Percentiles rank a stretch among this genome's conserved stretches.
phyloP scores from a whole-genome alignment of 805 yeast genomes.

The Lachancea sp. region DNA sequence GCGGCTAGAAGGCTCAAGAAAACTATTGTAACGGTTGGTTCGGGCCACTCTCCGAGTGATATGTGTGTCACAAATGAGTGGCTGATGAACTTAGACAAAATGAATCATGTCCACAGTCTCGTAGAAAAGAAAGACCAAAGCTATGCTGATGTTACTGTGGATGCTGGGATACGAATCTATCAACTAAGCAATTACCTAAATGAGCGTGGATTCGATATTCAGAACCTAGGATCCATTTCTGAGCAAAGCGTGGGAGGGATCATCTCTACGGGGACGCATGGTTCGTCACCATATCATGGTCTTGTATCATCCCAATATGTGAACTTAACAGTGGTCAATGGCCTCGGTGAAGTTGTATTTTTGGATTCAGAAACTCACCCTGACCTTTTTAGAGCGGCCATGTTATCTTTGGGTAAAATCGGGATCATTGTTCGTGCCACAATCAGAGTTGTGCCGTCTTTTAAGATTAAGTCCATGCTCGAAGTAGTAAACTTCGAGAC shows the following conservation, averaged over 20 bases:
- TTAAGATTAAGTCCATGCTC: slow-evolving; percentile 71
- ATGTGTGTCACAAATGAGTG: slow-evolving; percentile 83
- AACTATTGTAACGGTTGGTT: slow-evolving; percentile 79
- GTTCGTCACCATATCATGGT: slow-evolving; percentile 90
- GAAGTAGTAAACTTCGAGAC: slow-evolving; percentile 77
- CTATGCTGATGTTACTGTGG: slow-evolving; percentile 87
- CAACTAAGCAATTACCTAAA: slow-evolving; percentile 66
- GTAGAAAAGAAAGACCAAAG: slow-evolving; percentile 48
- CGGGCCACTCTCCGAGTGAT: slow-evolving; percentile 93
- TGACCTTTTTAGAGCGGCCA: slow-evolving; percentile 72
- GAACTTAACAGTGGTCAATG: slow-evolving; percentile 64
- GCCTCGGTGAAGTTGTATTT: slow-evolving; percentile 61
- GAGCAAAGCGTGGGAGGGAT: slow-evolving; percentile 95
- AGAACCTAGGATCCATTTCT: slow-evolving; percentile 87
- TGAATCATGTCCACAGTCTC: slow-evolving; percentile 48
- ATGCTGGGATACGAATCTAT: slow-evolving; percentile 80
- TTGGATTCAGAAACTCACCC: slow-evolving; percentile 47
- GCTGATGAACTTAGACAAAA: slow-evolving; percentile 79
- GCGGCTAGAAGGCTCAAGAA: slow-evolving; percentile 53
- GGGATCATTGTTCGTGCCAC: slow-evolving; percentile 87
- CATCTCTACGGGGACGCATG: slow-evolving; percentile 95
- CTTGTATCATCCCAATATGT: slow-evolving; percentile 84
- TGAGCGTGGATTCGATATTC: slow-evolving; percentile 65
- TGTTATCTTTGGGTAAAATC: slow-evolving; percentile 82
- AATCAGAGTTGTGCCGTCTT: slow-evolving; percentile 74